These are phyloP conservation scores for Rhododendron molle DNA, from an alignment of 148 eudicot species.

Conservation along the genomic window DNA sequence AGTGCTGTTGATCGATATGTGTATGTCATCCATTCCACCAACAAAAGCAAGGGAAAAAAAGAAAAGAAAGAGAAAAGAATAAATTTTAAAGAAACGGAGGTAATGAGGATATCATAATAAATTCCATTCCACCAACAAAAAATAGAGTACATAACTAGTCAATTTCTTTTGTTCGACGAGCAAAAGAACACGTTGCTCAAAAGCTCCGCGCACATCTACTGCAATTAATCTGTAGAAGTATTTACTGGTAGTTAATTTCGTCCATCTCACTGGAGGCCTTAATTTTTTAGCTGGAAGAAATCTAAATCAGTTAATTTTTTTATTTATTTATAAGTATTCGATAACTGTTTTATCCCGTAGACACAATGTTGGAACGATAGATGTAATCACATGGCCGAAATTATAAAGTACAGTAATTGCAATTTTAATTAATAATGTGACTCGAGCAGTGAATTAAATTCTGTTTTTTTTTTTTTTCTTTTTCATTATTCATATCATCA, in stretches of 20 bases:
- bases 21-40: not conserved
- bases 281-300: not conserved
- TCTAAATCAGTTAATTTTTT: not conserved
- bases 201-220: too few relatives aligned
- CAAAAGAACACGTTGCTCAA: too few relatives aligned
- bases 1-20: not conserved
- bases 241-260: too few relatives aligned
- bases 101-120: not conserved
- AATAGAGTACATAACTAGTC: too few relatives aligned
- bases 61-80: not conserved
- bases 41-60: not conserved
- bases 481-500: not conserved
- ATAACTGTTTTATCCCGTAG: not conserved
- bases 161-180: too few relatives aligned
- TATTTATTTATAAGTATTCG: too few relatives aligned
- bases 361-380: not conserved
- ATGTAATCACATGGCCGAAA: not conserved
- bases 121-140: too few relatives aligned
- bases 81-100: not conserved
- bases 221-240: not conserved
- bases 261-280: not conserved
- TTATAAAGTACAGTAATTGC: not conserved
- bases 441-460: not conserved
- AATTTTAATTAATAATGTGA: not conserved
- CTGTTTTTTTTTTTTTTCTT: not conserved